Conservation (phyloP, 768 basidiomycete species). For the Lactarius tabidus region DNA sequence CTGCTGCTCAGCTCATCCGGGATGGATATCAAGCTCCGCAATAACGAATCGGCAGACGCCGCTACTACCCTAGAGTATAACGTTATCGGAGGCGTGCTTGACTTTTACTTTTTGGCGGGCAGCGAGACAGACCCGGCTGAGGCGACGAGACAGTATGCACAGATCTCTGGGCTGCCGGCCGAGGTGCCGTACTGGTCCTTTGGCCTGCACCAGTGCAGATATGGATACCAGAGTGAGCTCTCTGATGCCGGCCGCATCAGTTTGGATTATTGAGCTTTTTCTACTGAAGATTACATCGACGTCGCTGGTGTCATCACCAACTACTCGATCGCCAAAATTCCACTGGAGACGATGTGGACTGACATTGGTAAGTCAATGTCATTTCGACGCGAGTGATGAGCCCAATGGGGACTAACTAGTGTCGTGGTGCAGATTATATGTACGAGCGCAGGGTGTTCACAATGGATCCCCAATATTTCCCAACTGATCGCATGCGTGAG, state of each 20-base stretch:
- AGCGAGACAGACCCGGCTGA: constrained; percentile 53
- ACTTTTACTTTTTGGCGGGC: constrained; percentile 76
- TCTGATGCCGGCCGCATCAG: background rate
- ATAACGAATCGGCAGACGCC: constrained; percentile 28
- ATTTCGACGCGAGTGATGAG: background rate
- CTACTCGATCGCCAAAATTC: constrained; percentile 58
- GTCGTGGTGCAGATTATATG: constrained; percentile 56
- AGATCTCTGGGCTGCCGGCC: constrained; percentile 60
- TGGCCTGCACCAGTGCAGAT: constrained; percentile 70
- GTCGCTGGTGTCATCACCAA: constrained; percentile 58
- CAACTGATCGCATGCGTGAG: constrained; percentile 56
- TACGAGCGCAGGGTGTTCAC: constrained; percentile 63
- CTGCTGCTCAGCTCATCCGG: constrained; percentile 68
- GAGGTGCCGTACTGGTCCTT: constrained; percentile 75
- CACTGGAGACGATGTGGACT: constrained; percentile 77
- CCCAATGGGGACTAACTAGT: background rate
- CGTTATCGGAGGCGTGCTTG: constrained; percentile 70
- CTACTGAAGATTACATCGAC: constrained; percentile 49
- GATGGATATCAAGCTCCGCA: constrained; percentile 67
- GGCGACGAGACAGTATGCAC: constrained; percentile 64
- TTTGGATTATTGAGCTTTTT: background rate
- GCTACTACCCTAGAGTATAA: constrained; percentile 62
- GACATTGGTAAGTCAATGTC: constrained; percentile 50
- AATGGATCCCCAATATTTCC: constrained; percentile 64
- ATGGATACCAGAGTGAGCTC: constrained; percentile 56